phyloP scores from a whole-genome alignment of 176 grass and related monocot species.

The Carex parvula region DNA sequence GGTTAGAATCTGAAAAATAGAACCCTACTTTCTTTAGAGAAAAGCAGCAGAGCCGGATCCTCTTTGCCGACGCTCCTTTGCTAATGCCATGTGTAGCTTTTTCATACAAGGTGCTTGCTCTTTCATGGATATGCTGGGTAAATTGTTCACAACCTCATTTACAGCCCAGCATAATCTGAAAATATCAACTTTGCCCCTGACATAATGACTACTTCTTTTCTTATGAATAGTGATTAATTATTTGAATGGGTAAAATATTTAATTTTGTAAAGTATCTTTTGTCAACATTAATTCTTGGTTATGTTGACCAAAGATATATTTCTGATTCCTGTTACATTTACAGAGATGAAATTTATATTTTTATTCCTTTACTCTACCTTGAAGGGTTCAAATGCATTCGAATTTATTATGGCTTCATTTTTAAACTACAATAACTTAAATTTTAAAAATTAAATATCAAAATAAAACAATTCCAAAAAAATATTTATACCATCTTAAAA shows the following conservation, averaged over 20 bases:
- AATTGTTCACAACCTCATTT: neutral
- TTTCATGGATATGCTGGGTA: neutral
- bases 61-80: neutral
- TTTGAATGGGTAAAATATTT: neutral
- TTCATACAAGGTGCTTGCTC: neutral
- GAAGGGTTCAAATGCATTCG: no score
- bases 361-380: neutral
- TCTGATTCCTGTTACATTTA: neutral
- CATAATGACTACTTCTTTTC: neutral
- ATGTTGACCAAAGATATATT: no score
- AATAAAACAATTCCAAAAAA: no score
- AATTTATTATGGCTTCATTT: no score
- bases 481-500: no score
- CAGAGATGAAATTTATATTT: neutral
- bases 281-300: neutral
- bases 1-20: no score
- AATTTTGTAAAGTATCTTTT: neutral
- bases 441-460: no score
- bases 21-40: no score
- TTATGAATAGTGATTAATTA: no score
- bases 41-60: no score
- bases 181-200: neutral
- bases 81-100: constrained; percentile 4
- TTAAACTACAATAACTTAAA: no score
- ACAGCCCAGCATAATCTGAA: neutral